phyloP scores from a whole-genome alignment of 495 filamentous ascomycete genomes.

The Talaromyces trachyspermus region DNA sequence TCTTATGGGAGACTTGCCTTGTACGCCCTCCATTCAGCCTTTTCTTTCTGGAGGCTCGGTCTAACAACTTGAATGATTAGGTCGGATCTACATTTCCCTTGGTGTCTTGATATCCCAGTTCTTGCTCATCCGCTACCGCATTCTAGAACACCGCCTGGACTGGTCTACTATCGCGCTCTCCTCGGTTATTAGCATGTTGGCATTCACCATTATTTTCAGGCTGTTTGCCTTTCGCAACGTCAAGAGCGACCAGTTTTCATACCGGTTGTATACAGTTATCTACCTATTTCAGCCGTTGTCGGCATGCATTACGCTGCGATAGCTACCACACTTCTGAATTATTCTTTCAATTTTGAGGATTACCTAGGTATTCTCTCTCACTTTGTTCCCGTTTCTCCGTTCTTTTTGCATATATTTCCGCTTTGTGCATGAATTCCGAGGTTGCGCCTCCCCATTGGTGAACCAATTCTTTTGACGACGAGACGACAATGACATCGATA shows the following conservation, averaged over 20 bases:
- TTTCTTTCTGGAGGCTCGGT: neutral
- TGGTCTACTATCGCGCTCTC: conserved; percentile 5
- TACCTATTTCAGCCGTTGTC: conserved; percentile 7
- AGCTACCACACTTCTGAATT: too few relatives aligned
- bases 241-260: conserved; percentile 5
- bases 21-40: neutral
- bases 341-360: neutral
- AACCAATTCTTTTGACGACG: too few relatives aligned
- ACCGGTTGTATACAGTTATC: conserved; percentile 6
- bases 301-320: conserved; percentile 8
- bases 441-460: too few relatives aligned
- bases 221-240: conserved; percentile 8
- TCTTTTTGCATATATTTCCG: too few relatives aligned
- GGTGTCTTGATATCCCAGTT: conserved; percentile 5
- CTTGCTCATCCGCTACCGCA: conserved; percentile 5
- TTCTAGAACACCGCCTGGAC: conserved; percentile 5
- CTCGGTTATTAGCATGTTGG: neutral
- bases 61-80: neutral
- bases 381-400: too few relatives aligned
- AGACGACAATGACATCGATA: too few relatives aligned
- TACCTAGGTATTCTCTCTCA: neutral
- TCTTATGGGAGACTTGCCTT: conserved; percentile 5
- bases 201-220: conserved; percentile 1
- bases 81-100: conserved; percentile 6
- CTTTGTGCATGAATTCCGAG: too few relatives aligned